phyloP scores from a whole-genome alignment of 257 asterid species.

The Solanum raphanifolium region DNA sequence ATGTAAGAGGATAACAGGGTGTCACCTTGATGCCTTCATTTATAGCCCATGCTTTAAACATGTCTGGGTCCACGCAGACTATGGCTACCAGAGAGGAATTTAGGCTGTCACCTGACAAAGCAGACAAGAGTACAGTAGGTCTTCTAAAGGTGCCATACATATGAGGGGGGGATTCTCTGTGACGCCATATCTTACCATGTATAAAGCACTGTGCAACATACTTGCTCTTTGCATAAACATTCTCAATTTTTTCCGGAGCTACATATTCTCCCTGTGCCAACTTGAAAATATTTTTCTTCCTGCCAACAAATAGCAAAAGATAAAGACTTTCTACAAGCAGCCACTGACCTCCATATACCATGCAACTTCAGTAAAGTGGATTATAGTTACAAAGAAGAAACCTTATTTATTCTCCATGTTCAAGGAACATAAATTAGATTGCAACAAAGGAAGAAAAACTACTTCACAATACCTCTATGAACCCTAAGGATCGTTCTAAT shows the following conservation, averaged over 20 bases:
- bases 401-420: not conserved
- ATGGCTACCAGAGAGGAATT: conserved; percentile 56
- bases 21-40: conserved; percentile 51
- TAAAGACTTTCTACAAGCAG: not conserved
- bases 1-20: not conserved
- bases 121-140: not conserved
- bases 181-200: conserved; percentile 40
- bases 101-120: conserved; percentile 51
- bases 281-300: conserved; percentile 94
- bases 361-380: not conserved
- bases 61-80: conserved; percentile 53
- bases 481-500: not conserved
- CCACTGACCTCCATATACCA: not conserved
- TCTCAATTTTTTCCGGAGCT: conserved; percentile 94
- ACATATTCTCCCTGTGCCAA: conserved; percentile 93
- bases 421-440: not conserved
- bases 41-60: conserved; percentile 50
- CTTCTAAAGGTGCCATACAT: not conserved
- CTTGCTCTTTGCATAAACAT: conserved; percentile 81
- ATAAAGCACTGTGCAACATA: conserved; percentile 82
- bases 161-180: not conserved
- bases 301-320: conserved; percentile 13
- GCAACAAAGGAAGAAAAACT: not conserved
- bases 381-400: not conserved
- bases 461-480: not conserved